Evolutionary conservation across 2,329 filamentous ascomycete genomes (phyloP).

Genomic region (Trichoderma asperellum): DNA sequence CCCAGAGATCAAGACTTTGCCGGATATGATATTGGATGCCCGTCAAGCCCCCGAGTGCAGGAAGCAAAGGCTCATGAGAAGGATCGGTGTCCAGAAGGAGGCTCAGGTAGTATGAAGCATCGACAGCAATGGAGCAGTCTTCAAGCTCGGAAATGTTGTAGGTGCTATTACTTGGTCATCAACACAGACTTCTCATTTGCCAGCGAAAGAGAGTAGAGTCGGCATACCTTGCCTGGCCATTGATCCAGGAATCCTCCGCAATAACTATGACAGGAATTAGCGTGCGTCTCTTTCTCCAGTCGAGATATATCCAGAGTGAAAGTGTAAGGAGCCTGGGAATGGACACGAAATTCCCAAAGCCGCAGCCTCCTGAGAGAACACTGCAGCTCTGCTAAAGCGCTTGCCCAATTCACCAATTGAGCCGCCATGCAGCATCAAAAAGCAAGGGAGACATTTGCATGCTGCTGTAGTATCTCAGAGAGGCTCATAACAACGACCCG

Average conservation of each 20-base stretch:
- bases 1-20: constrained; percentile 74
- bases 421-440: not conserved
- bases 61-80: constrained; percentile 82
- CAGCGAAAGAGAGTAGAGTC: not conserved
- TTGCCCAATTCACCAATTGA: constrained; percentile 19
- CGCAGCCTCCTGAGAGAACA: not conserved
- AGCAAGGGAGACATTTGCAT: not conserved
- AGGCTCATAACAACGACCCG: not conserved
- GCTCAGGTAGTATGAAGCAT: constrained; percentile 87
- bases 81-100: constrained; percentile 71
- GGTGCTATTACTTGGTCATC: constrained; percentile 45
- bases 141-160: constrained; percentile 72
- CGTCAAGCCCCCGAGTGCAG: constrained; percentile 86
- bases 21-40: constrained; percentile 77
- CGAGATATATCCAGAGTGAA: not conserved
- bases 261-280: constrained; percentile 39
- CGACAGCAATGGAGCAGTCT: constrained; percentile 77
- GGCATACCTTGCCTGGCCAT: constrained; percentile 45
- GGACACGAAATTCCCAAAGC: not conserved
- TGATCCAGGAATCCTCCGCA: constrained; percentile 47
- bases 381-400: not conserved
- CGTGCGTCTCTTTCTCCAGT: not conserved
- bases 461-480: not conserved
- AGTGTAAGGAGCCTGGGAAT: not conserved
- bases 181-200: not conserved